Evolutionary conservation across 176 grass and related monocot species (phyloP).

Genomic region (Oryza glumipatula): DNA sequence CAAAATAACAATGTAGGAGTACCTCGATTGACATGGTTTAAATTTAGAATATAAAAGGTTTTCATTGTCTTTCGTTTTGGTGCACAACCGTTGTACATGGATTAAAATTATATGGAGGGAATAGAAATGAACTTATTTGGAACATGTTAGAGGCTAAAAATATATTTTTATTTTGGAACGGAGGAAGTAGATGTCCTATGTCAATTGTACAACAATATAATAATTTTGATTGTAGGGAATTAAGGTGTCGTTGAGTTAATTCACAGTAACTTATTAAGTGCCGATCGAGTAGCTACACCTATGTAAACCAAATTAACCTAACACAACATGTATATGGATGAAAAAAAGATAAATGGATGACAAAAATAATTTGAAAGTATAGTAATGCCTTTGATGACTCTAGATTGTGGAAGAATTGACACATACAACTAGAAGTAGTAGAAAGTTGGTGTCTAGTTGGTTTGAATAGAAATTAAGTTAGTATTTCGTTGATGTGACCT

Average conservation of each 20-base stretch:
- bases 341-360: neutral
- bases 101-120: too few relatives aligned
- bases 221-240: neutral
- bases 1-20: too few relatives aligned
- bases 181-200: neutral
- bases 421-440: neutral
- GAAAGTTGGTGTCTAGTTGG: constrained; percentile 34
- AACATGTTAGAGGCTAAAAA: too few relatives aligned
- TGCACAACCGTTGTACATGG: too few relatives aligned
- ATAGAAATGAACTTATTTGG: too few relatives aligned
- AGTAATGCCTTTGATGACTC: neutral
- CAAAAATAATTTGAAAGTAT: neutral
- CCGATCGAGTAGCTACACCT: constrained; percentile 37
- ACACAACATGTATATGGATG: neutral
- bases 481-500: constrained; percentile 40
- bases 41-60: too few relatives aligned
- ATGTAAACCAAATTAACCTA: constrained; percentile 33
- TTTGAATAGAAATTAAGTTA: neutral
- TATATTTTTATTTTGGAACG: too few relatives aligned
- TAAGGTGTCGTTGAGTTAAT: neutral
- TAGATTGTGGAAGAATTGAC: neutral
- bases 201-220: neutral
- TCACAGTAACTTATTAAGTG: constrained; percentile 8
- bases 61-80: too few relatives aligned
- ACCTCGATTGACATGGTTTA: too few relatives aligned